Conservation (phyloP, 345 rosid genomes). For the Pseudoturritis turrita region DNA sequence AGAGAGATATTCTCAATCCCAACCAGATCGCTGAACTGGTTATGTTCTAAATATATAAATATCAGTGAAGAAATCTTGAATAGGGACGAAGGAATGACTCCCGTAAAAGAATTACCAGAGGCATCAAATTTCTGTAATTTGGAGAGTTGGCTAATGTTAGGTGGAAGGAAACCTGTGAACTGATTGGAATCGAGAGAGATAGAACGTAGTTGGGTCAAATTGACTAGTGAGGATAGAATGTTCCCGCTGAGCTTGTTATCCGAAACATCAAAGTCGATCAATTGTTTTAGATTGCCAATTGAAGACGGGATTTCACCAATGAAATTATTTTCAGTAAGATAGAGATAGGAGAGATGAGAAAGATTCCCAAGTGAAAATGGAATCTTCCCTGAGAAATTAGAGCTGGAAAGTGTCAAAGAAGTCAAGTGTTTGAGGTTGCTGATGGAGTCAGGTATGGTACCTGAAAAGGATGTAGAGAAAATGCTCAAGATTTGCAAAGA, state of each 20-base stretch:
- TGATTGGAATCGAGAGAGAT: not conserved
- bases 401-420: not conserved
- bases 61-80: not conserved
- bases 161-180: not conserved
- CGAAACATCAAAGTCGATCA: not conserved
- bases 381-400: not conserved
- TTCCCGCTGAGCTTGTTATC: slow-evolving; percentile 4
- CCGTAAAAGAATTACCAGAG: not conserved
- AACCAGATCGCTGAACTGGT: not conserved
- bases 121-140: accelerated
- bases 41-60: too few relatives aligned
- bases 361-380: not conserved
- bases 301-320: slow-evolving; percentile 1
- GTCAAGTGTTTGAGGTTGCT: too few relatives aligned
- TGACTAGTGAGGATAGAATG: not conserved
- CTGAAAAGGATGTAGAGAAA: accelerated
- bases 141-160: not conserved
- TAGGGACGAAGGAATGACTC: not conserved
- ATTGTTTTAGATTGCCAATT: not conserved
- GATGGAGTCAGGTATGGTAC: too few relatives aligned
- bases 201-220: not conserved
- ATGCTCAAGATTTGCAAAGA: not conserved
- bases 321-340: not conserved
- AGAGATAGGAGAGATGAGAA: not conserved
- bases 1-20: not conserved